Evolutionary conservation across 139 green algal genomes (phyloP).

Genomic region (Closterium sp.): DNA sequence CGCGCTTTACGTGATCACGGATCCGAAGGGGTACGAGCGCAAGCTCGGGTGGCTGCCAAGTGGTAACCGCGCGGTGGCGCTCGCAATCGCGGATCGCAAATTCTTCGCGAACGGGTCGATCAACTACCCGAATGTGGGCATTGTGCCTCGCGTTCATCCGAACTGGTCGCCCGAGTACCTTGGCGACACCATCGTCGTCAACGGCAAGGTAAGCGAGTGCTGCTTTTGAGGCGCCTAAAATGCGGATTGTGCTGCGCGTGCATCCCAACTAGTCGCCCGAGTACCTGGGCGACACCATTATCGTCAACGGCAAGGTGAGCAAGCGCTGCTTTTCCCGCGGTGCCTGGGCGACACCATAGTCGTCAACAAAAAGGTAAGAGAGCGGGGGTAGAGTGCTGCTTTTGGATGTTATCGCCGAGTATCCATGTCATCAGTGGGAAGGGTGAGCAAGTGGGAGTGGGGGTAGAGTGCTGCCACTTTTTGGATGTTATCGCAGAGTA

Average conservation of each 20-base stretch:
- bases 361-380: too few relatives aligned
- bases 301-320: not conserved
- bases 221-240: too few relatives aligned
- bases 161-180: not conserved
- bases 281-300: not conserved
- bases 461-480: too few relatives aligned
- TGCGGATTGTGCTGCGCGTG: too few relatives aligned
- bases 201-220: not conserved
- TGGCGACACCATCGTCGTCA: not conserved
- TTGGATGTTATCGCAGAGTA: too few relatives aligned
- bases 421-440: too few relatives aligned
- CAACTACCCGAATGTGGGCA: slow-evolving; percentile 8
- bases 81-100: not conserved
- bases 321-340: too few relatives aligned
- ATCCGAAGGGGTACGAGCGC: slow-evolving; percentile 1
- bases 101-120: slow-evolving; percentile 16
- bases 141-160: not conserved
- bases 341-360: too few relatives aligned
- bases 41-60: not conserved
- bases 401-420: too few relatives aligned
- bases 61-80: not conserved
- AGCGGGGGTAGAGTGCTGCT: too few relatives aligned
- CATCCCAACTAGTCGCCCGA: not conserved
- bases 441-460: too few relatives aligned
- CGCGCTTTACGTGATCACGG: slow-evolving; percentile 15